These are phyloP conservation scores for Thelephora aurantiotincta DNA, from an alignment of 768 basidiomycete genomes.

Conservation along the genomic window DNA sequence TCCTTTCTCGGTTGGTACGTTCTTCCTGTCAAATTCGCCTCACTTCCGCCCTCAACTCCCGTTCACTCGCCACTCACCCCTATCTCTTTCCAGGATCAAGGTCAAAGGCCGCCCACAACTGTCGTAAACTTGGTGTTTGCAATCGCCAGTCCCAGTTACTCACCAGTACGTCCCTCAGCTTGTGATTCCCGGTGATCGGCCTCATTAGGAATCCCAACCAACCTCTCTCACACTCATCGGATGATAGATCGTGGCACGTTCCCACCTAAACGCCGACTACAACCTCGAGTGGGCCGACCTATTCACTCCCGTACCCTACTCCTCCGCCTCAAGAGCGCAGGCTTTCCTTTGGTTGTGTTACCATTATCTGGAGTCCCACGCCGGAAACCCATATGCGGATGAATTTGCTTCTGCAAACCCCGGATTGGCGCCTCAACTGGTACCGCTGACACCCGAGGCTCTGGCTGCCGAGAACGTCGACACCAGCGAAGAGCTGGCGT, in stretches of 20 bases:
- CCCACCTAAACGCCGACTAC: constrained; percentile 20
- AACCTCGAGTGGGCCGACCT: constrained; percentile 26
- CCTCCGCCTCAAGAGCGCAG: constrained; percentile 26
- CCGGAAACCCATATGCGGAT: constrained; percentile 24
- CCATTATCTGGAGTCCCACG: constrained; percentile 28
- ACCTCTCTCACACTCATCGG: constrained; percentile 8
- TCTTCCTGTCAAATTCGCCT: constrained; percentile 1
- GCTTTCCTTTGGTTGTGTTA: constrained; percentile 34
- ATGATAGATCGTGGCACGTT: constrained; percentile 16
- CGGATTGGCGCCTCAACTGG: constrained; percentile 16
- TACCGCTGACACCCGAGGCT: constrained; percentile 16
- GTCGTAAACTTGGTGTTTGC: constrained; percentile 60
- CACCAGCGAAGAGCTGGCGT: constrained; percentile 24
- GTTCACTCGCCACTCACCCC: too few relatives aligned
- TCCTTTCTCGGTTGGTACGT: constrained; percentile 40
- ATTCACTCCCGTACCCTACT: constrained; percentile 25
- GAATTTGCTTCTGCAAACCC: constrained; percentile 14
- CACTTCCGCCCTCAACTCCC: constrained; percentile 5
- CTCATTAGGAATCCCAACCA: constrained; percentile 1
- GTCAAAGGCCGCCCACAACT: constrained; percentile 49
- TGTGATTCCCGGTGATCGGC: neutral
- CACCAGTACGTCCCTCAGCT: constrained; percentile 16
- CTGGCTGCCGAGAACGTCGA: constrained; percentile 30
- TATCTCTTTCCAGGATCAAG: constrained; percentile 23
- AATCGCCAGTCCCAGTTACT: constrained; percentile 34